These are phyloP conservation scores for Zymoseptoria pseudotritici DNA, from an alignment of 2,329 filamentous ascomycete genomes.

Conservation along the genomic window DNA sequence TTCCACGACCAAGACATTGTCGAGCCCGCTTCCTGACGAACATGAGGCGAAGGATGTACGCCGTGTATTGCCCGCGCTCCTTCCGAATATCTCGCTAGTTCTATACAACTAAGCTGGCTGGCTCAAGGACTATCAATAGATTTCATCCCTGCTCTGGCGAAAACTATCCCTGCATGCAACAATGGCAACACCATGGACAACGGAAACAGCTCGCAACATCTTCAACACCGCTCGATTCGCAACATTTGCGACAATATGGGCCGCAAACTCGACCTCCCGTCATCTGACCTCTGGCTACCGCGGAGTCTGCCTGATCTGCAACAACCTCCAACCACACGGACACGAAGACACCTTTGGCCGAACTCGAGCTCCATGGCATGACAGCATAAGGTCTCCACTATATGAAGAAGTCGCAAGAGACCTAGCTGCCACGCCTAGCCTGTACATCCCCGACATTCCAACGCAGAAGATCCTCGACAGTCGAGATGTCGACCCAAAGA, in stretches of 20 bases:
- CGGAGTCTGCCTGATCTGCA: constrained; percentile 1
- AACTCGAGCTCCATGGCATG: neutral
- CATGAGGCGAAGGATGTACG: no score
- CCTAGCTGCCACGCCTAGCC: neutral
- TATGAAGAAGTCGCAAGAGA: neutral
- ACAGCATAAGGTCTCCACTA: neutral
- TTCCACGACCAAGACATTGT: no score
- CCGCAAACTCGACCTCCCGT: neutral
- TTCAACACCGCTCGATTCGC: neutral
- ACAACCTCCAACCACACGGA: constrained; percentile 1
- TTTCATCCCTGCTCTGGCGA: no score
- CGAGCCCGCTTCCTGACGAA: no score
- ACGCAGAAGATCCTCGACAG: neutral
- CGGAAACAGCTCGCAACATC: neutral
- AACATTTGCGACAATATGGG: neutral
- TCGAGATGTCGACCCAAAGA: neutral
- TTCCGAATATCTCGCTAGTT: no score
- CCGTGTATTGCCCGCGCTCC: no score
- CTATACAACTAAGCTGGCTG: no score
- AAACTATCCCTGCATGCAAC: neutral
- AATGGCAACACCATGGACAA: neutral
- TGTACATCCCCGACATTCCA: neutral
- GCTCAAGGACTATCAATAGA: no score
- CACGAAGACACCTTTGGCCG: constrained; percentile 1
- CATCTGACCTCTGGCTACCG: neutral